Evolutionary conservation across 108 stramenopile species (phyloP).

Genomic region (Discostella pseudostelligera): DNA sequence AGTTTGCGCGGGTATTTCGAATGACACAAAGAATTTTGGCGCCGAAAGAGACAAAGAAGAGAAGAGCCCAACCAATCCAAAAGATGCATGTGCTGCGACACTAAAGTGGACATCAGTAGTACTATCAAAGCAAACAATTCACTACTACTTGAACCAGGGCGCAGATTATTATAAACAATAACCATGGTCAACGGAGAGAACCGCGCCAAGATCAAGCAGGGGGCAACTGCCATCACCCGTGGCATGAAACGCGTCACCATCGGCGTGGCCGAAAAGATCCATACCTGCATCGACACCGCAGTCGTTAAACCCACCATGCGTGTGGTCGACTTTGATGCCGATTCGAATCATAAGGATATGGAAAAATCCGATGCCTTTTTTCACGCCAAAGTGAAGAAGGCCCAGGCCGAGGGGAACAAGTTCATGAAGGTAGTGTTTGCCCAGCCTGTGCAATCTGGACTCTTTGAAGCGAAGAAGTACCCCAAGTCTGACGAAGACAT

Average conservation of each 20-base stretch:
- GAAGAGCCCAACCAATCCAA: too few relatives aligned
- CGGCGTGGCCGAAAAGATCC: conserved; percentile 21
- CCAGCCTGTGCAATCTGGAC: conserved; percentile 20
- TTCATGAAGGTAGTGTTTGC: conserved; percentile 45
- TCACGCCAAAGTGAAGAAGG: conserved; percentile 19
- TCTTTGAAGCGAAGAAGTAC: conserved; percentile 27
- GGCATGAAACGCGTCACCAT: conserved; percentile 10
- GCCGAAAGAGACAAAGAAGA: too few relatives aligned
- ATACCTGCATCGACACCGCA: conserved; percentile 23
- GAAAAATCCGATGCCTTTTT: conserved; percentile 9
- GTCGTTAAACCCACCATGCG: conserved; percentile 30
- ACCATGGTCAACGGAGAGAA: conserved; percentile 44
- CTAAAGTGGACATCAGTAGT: too few relatives aligned
- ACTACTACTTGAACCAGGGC: too few relatives aligned
- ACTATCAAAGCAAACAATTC: neutral
- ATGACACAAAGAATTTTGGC: too few relatives aligned
- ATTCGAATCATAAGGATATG: neutral
- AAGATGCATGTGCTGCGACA: too few relatives aligned
- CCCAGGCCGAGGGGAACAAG: conserved; percentile 31
- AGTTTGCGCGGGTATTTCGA: too few relatives aligned
- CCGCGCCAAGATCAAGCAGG: conserved; percentile 20
- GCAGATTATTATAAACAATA: neutral
- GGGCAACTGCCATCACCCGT: neutral
- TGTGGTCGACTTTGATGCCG: conserved; percentile 37
- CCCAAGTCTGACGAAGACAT: conserved; percentile 53